These are phyloP conservation scores for Cardamine chenopodiifolia DNA, from an alignment of 345 rosid genomes.

Conservation along the genomic window DNA sequence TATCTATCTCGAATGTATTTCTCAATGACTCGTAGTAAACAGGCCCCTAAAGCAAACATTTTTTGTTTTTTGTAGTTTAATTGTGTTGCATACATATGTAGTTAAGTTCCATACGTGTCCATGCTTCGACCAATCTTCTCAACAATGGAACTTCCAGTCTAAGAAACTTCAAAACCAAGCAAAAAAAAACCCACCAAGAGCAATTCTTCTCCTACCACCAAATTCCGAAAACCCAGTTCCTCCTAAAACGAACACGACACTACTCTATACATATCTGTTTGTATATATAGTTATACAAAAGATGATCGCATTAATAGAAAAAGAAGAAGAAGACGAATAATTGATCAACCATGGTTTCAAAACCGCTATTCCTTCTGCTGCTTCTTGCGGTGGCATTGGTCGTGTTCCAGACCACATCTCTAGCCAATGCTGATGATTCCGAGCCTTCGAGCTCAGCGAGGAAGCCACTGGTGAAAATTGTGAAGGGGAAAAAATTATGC, in stretches of 20 bases:
- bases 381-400: conserved; percentile 29
- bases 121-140: conserved; percentile 9
- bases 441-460: conserved; percentile 35
- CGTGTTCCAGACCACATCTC: conserved; percentile 24
- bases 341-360: conserved; percentile 46
- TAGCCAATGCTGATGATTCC: conserved; percentile 33
- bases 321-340: neutral
- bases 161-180: conserved; percentile 55
- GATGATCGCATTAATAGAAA: neutral
- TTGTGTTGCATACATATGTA: neutral
- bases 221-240: conserved; percentile 50
- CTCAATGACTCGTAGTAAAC: neutral
- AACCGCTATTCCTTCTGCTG: conserved; percentile 15
- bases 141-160: conserved; percentile 51
- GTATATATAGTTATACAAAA: conserved; percentile 4
- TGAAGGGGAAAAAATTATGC: conserved; percentile 68
- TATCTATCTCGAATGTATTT: neutral
- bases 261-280: neutral
- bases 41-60: neutral
- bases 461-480: conserved; percentile 63
- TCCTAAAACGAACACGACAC: conserved; percentile 48
- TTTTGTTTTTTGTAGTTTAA: neutral
- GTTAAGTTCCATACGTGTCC: neutral
- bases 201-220: conserved; percentile 41
- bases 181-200: conserved; percentile 36